These are phyloP conservation scores for Leptoxyphium fumago DNA, from an alignment of 2,329 filamentous ascomycete species.

Conservation along the genomic window DNA sequence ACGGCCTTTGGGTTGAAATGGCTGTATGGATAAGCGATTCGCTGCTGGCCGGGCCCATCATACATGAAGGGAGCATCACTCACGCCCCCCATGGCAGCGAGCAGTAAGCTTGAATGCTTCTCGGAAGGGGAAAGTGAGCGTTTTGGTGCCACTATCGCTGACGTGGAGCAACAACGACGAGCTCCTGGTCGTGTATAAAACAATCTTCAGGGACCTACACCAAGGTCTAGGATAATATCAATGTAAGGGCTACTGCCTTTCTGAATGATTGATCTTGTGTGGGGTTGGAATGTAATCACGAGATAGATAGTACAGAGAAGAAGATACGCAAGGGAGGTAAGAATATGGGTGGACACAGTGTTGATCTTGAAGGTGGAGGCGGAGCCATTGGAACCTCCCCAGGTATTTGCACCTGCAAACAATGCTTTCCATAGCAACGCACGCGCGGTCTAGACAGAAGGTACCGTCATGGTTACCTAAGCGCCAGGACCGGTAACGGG, in stretches of 20 bases:
- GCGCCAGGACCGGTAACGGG: neutral
- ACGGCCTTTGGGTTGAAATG: slow-evolving; percentile 79
- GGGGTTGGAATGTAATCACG: neutral
- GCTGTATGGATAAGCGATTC: slow-evolving; percentile 37
- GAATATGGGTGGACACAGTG: no score
- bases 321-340: no score
- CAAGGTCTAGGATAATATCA: neutral
- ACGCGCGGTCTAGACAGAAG: neutral
- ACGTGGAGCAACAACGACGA: neutral
- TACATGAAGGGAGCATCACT: slow-evolving; percentile 56
- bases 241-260: neutral
- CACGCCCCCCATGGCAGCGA: slow-evolving; percentile 6
- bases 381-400: neutral
- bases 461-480: neutral
- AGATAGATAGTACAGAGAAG: neutral
- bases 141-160: neutral
- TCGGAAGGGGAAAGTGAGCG: slow-evolving; percentile 2
- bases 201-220: neutral
- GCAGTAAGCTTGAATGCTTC: neutral
- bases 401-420: neutral
- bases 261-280: neutral
- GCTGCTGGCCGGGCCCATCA: slow-evolving; percentile 38
- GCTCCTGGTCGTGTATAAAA: neutral
- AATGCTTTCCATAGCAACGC: neutral
- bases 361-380: neutral